A percentile compares a stretch with the other conserved stretches of the same genome.
Conservation (phyloP, 2,329 filamentous ascomycete genomes). For the Scedosporium dehoogii region DNA sequence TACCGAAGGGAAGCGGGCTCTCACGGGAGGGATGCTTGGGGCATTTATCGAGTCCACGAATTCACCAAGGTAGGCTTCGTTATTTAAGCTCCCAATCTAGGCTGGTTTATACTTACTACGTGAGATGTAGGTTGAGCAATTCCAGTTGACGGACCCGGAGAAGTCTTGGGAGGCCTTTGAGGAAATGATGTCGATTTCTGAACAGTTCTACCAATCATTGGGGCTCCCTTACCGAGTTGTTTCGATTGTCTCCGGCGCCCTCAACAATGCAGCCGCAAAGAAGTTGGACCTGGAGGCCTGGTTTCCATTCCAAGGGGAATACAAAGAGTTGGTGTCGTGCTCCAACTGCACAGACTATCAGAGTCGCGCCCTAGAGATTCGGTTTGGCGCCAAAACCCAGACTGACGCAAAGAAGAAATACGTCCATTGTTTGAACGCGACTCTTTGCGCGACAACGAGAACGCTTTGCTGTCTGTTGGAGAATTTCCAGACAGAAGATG, state of each 20-base stretch:
- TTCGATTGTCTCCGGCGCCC: slow-evolving; percentile 87
- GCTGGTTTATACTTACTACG: neutral
- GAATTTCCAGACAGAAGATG: slow-evolving; percentile 89
- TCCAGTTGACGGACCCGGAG: slow-evolving; percentile 72
- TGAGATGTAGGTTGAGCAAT: slow-evolving; percentile 53
- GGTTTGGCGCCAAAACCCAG: slow-evolving; percentile 79
- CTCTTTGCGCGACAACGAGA: slow-evolving; percentile 80
- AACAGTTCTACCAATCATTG: slow-evolving; percentile 91
- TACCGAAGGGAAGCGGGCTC: slow-evolving; percentile 93
- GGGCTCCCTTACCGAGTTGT: slow-evolving; percentile 86
- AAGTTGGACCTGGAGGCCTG: slow-evolving; percentile 95
- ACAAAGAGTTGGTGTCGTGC: slow-evolving; percentile 96
- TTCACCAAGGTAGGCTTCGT: slow-evolving; percentile 66
- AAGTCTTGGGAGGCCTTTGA: slow-evolving; percentile 92
- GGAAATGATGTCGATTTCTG: slow-evolving; percentile 79
- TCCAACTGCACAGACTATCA: slow-evolving; percentile 99
- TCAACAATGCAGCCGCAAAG: slow-evolving; percentile 70
- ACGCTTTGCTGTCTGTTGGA: slow-evolving; percentile 91
- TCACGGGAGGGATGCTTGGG: slow-evolving; percentile 84
- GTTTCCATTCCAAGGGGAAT: slow-evolving; percentile 94
- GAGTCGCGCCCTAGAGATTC: slow-evolving; percentile 84
- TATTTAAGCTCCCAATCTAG: neutral
- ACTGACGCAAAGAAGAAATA: slow-evolving; percentile 78
- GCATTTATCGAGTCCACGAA: slow-evolving; percentile 95
- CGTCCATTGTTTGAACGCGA: slow-evolving; percentile 86